Conservation (phyloP, 2,329 filamentous ascomycete genomes). For the Talaromyces sp. region DNA sequence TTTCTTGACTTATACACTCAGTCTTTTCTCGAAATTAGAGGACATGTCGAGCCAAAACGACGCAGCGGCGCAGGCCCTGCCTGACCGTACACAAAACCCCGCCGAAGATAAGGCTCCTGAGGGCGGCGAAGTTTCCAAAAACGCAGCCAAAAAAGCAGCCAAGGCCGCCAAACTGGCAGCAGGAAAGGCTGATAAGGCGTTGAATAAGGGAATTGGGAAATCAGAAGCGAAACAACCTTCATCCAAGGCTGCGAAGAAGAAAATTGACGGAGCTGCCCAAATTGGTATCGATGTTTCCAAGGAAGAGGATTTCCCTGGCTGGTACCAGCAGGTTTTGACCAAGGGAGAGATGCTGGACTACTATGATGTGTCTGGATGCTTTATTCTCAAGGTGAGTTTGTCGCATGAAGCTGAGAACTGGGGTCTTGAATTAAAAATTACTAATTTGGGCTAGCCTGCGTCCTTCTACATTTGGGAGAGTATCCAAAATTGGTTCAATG, state of each 20-base stretch:
- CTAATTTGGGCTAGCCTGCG: constrained; percentile 44
- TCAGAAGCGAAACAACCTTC: constrained; percentile 40
- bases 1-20: neutral
- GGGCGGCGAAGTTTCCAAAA: constrained; percentile 36
- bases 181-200: constrained; percentile 35
- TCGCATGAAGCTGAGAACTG: neutral
- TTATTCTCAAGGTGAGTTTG: constrained; percentile 69
- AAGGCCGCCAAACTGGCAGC: constrained; percentile 43
- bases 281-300: constrained; percentile 88
- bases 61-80: constrained; percentile 28
- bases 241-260: constrained; percentile 46
- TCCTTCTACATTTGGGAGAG: constrained; percentile 66
- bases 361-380: constrained; percentile 97
- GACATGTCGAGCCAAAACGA: constrained; percentile 15
- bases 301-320: constrained; percentile 80
- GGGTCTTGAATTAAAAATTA: neutral
- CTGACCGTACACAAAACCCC: constrained; percentile 36
- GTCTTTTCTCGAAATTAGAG: neutral
- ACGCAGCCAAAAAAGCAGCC: constrained; percentile 45
- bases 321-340: constrained; percentile 96
- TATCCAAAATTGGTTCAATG: constrained; percentile 56
- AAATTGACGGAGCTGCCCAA: constrained; percentile 59
- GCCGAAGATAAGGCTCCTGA: constrained; percentile 28
- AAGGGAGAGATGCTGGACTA: constrained; percentile 98
- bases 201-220: constrained; percentile 39